A percentile compares a stretch with the other conserved stretches of the same genome.
phyloP scores from a whole-genome alignment of 2,329 filamentous ascomycete genomes.

The Hypoxylon sp. region DNA sequence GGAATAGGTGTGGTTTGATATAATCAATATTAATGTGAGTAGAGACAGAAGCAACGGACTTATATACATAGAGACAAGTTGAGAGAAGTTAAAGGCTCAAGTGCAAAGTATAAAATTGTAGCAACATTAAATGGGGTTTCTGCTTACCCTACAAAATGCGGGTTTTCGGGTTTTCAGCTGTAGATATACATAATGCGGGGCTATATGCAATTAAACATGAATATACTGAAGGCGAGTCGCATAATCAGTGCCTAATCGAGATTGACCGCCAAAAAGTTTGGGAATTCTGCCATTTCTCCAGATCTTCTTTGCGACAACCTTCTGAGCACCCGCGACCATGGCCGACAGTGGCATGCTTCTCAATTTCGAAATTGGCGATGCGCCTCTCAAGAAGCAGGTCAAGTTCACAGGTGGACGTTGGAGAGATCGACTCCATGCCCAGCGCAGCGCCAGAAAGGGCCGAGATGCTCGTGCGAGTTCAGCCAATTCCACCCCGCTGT shows the following conservation, averaged over 20 bases:
- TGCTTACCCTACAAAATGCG: too few species aligned
- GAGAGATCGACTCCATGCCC: conserved; percentile 88
- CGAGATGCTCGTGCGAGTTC: conserved; percentile 49
- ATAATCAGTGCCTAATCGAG: neutral
- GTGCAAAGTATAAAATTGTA: too few species aligned
- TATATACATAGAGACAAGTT: too few species aligned
- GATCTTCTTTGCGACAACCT: conserved; percentile 1
- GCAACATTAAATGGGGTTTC: too few species aligned
- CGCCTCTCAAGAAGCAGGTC: conserved; percentile 71
- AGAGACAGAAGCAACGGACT: neutral
- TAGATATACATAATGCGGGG: neutral
- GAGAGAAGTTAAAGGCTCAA: too few species aligned
- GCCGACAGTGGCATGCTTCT: conserved; percentile 95
- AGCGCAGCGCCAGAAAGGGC: conserved; percentile 68
- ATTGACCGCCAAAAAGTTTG: conserved; percentile 52
- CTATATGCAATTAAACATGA: neutral
- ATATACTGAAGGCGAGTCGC: too few species aligned
- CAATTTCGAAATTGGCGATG: conserved; percentile 86
- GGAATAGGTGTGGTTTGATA: neutral
- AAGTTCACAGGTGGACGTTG: conserved; percentile 92
- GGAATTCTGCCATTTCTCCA: conserved; percentile 49
- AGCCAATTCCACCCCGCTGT: conserved; percentile 52
- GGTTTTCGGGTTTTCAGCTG: too few species aligned
- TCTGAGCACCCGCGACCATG: conserved; percentile 68
- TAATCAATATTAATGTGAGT: neutral